phyloP scores from a whole-genome alignment of 176 grass and related monocot genomes.

The Hsuehochloa calcarea region DNA sequence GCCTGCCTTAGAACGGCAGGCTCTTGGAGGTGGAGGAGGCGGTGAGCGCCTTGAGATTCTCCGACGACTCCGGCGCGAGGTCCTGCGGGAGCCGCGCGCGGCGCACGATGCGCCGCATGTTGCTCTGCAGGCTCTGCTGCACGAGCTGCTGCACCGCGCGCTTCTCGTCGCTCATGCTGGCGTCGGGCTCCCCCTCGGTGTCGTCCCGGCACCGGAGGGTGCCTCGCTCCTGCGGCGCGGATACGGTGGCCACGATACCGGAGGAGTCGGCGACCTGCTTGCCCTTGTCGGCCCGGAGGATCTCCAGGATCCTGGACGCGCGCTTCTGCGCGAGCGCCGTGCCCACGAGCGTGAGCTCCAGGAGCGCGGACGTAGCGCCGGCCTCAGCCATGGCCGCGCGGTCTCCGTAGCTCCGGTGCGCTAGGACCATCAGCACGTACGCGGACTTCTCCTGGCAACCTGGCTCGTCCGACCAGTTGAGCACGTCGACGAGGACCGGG shows the following conservation, averaged over 20 bases:
- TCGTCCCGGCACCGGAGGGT: neutral
- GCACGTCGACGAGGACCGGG: conserved; percentile 61
- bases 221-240: conserved; percentile 58
- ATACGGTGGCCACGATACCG: conserved; percentile 48
- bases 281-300: conserved; percentile 71
- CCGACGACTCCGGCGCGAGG: conserved; percentile 50
- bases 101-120: conserved; percentile 79
- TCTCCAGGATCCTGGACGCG: conserved; percentile 82
- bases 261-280: conserved; percentile 47
- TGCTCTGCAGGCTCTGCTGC: conserved; percentile 91
- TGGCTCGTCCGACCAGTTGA: conserved; percentile 69
- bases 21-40: conserved; percentile 83
- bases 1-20: conserved; percentile 68
- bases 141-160: conserved; percentile 81
- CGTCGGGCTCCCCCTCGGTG: conserved; percentile 4
- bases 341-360: conserved; percentile 87
- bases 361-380: conserved; percentile 62
- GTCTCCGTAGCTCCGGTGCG: conserved; percentile 64
- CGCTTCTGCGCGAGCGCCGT: conserved; percentile 85
- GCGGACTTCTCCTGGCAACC: conserved; percentile 88
- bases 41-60: conserved; percentile 53
- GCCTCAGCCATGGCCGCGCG: conserved; percentile 68
- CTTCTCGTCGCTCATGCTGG: conserved; percentile 73
- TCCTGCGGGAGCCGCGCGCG: conserved; percentile 75
- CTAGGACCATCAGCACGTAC: conserved; percentile 94